Evolutionary conservation across 176 grass and related monocot species (phyloP).

Genomic region (Guadua angustifolia): DNA sequence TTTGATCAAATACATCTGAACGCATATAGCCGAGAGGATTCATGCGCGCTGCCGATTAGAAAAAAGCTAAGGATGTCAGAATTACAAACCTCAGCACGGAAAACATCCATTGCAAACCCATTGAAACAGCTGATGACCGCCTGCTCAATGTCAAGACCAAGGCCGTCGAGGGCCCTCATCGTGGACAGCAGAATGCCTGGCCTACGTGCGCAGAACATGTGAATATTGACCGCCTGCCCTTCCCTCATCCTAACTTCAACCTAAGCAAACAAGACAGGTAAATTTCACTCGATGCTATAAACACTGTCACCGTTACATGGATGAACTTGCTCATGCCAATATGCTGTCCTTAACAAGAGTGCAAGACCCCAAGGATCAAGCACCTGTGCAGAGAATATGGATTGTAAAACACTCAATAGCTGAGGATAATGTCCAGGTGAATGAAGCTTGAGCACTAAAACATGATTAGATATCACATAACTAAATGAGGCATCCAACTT

Average conservation of each 20-base stretch:
- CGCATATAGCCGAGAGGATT: background rate
- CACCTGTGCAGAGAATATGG: background rate
- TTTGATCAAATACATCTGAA: background rate
- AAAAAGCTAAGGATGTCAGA: background rate
- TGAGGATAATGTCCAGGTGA: background rate
- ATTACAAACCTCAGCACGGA: slow-evolving; percentile 68
- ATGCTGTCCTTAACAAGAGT: background rate
- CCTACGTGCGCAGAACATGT: slow-evolving; percentile 80
- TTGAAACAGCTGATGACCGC: slow-evolving; percentile 79
- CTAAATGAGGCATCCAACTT: background rate
- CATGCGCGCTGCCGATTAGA: background rate
- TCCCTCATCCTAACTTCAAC: slow-evolving; percentile 81
- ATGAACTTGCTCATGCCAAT: background rate
- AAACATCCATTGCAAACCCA: slow-evolving; percentile 76
- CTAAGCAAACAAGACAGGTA: slow-evolving; percentile 28
- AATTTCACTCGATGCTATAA: background rate
- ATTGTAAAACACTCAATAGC: background rate
- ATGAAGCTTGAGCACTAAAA: background rate
- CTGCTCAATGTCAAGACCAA: slow-evolving; percentile 73
- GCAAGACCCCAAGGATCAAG: slow-evolving; percentile 2
- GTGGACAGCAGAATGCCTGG: slow-evolving; percentile 68
- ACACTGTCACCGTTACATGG: background rate
- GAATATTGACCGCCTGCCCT: slow-evolving; percentile 75
- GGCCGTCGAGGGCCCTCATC: slow-evolving; percentile 68
- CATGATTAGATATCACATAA: background rate